These are phyloP conservation scores for Stygiomarasmius scandens DNA, from an alignment of 1,284 basidiomycete species.

Conservation along the genomic window DNA sequence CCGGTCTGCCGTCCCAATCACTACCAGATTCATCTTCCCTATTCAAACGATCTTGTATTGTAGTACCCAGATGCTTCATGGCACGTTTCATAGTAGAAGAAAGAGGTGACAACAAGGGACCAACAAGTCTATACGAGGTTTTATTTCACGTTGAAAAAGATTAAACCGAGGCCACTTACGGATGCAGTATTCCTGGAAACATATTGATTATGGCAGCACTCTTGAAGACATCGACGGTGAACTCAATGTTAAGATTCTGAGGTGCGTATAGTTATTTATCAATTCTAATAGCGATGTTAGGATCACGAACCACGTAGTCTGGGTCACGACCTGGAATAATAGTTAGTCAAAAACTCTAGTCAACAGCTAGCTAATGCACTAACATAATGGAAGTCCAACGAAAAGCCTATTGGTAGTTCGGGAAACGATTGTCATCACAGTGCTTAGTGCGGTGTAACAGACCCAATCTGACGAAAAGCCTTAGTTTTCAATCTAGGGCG, in stretches of 20 bases:
- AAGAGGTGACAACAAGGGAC: too few relatives aligned
- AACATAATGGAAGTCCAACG: constrained; percentile 34
- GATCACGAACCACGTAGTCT: constrained; percentile 1
- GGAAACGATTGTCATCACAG: constrained; percentile 24
- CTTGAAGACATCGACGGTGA: constrained; percentile 4
- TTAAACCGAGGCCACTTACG: neutral
- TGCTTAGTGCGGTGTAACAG: constrained; percentile 16
- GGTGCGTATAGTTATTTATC: too few relatives aligned
- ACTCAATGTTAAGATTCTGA: constrained; percentile 9
- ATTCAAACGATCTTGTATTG: constrained; percentile 3
- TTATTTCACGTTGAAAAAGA: too few relatives aligned
- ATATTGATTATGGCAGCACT: neutral
- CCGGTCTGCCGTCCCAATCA: constrained; percentile 13
- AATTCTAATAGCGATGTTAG: neutral
- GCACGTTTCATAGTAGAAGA: too few relatives aligned
- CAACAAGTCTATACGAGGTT: too few relatives aligned
- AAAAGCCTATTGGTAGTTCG: constrained; percentile 32
- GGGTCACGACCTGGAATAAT: neutral
- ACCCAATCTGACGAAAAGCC: constrained; percentile 31
- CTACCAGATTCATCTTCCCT: constrained; percentile 2
- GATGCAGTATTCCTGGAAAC: constrained; percentile 6
- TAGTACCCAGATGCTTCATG: neutral
- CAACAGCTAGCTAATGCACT: too few relatives aligned
- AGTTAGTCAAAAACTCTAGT: too few relatives aligned
- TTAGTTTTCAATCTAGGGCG: too few relatives aligned